These are phyloP conservation scores for Ogataea degrootiae DNA, from an alignment of 805 yeast species.

Conservation along the genomic window DNA sequence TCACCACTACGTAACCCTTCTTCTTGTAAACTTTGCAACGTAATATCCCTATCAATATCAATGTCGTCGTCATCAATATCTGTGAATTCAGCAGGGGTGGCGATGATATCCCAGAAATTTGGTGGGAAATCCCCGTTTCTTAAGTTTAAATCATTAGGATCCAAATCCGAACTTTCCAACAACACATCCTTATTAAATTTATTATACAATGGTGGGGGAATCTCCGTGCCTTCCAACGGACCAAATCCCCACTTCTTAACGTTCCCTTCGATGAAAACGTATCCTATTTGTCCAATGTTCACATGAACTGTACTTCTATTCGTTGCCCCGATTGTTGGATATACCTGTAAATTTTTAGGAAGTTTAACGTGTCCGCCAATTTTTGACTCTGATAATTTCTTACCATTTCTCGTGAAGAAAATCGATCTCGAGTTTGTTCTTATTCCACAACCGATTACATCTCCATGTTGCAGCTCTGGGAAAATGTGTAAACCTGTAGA, in stretches of 20 bases:
- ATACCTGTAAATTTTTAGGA: constrained; percentile 64
- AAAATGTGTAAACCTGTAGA: constrained; percentile 44
- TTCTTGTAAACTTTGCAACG: constrained; percentile 23
- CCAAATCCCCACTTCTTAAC: constrained; percentile 96
- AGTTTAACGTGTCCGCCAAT: constrained; percentile 76
- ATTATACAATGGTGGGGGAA: constrained; percentile 93
- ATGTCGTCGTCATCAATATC: constrained; percentile 28
- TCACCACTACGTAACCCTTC: constrained; percentile 16
- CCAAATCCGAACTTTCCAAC: constrained; percentile 56
- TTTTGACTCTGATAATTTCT: constrained; percentile 74
- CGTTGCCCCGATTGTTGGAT: constrained; percentile 86
- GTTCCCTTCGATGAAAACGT: constrained; percentile 85
- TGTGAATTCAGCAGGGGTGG: constrained; percentile 24
- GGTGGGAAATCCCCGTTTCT: constrained; percentile 49
- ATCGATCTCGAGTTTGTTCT: constrained; percentile 77
- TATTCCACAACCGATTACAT: constrained; percentile 90
- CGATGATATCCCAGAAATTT: constrained; percentile 42
- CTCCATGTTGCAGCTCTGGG: constrained; percentile 71
- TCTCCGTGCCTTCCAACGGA: constrained; percentile 79
- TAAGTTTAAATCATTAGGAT: constrained; percentile 39
- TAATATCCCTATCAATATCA: constrained; percentile 21
- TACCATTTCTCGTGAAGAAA: constrained; percentile 93
- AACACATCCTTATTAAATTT: constrained; percentile 73
- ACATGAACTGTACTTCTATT: constrained; percentile 81
- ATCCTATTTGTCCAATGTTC: constrained; percentile 89